Conservation (phyloP, 345 rosid species). For the Odontarrhena argentea region DNA sequence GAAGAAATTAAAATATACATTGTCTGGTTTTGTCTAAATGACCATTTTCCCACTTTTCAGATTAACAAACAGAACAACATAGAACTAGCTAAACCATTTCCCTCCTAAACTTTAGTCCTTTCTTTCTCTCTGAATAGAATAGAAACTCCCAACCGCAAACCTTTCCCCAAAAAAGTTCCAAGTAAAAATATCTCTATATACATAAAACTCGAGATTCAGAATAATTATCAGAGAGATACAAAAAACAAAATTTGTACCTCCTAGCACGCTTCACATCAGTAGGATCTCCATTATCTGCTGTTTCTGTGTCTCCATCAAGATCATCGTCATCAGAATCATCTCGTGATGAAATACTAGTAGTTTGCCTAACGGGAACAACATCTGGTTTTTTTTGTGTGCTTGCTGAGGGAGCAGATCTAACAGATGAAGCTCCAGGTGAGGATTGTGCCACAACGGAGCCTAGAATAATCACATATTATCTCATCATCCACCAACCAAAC, state of each 20-base stretch:
- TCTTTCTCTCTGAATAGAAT: neutral
- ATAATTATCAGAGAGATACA: slow-evolving; percentile 1
- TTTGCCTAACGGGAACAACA: slow-evolving; percentile 52
- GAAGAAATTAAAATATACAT: neutral
- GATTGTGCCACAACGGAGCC: slow-evolving; percentile 37
- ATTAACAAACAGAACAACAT: neutral
- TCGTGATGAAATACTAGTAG: slow-evolving; percentile 83
- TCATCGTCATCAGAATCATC: slow-evolving; percentile 95
- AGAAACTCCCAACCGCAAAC: slow-evolving; percentile 9
- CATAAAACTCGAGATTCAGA: slow-evolving; percentile 13
- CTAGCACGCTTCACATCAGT: slow-evolving; percentile 68
- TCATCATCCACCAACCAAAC: slow-evolving; percentile 7
- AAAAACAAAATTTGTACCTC: slow-evolving; percentile 48
- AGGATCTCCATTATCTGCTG: slow-evolving; percentile 58
- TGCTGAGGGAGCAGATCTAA: slow-evolving; percentile 37
- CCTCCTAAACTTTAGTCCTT: neutral
- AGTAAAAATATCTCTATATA: neutral
- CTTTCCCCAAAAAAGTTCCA: neutral
- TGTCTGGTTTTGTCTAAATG: neutral
- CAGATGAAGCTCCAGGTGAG: slow-evolving; percentile 38
- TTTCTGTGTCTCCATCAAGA: slow-evolving; percentile 82
- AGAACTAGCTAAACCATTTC: slow-evolving; percentile 5
- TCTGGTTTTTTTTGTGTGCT: slow-evolving; percentile 49
- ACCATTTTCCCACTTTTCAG: neutral
- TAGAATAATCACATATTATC: slow-evolving; percentile 18